Base-by-base conservation (phyloP, 257 asterid genomes). In the Verbascum thapsus region DNA sequence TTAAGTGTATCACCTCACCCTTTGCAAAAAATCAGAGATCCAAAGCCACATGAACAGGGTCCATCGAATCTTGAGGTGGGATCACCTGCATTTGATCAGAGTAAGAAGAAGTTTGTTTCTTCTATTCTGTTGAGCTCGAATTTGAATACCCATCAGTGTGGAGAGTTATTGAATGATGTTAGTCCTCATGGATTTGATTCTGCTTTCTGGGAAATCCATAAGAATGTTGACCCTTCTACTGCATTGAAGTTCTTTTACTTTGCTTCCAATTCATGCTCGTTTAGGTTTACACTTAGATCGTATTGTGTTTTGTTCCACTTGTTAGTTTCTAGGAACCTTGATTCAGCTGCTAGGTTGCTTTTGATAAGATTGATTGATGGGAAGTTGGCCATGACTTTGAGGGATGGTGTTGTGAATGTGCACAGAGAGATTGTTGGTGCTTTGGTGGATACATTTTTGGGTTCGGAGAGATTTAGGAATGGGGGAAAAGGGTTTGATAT, bases 301-400 rank as follows among this genome's bases (percentile, higher is more conserved):
- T 88, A 86, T 72, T 81, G 88, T 19, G 12, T 79, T 64, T 67
- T 88, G 67, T 74, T 86, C 67, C 87, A 79, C 63, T 72, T 86
- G 80, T 77, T 88, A 43, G 72, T 84, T 67, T 67, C 69, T 59
- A 74, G 78, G 75, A 84, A 86, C 77, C 67, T 68, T 35, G 83
- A 79, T 63, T 62, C 79, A 12, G 80, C 95, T 40, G 95, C 98
- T 7, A 77, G 94, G 74, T 62, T 78, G 81, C 89, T 88, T 55
- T 71, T 91, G 79, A 83, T 84, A 52, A 80, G 83, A 67, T 74
- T 91, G 77, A 81, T 88, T 53, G 92, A 86, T 76, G 72, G 82
- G 51, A 86, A 85, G 70, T 40, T 81, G 59, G 78, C 82, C 51
- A 22, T 83, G 48, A 68, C 67, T 10, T 58, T 70, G 64, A 73